Base-by-base conservation (phyloP, 2,329 filamentous ascomycete species). In the Pseudogymnoascus sp. region DNA sequence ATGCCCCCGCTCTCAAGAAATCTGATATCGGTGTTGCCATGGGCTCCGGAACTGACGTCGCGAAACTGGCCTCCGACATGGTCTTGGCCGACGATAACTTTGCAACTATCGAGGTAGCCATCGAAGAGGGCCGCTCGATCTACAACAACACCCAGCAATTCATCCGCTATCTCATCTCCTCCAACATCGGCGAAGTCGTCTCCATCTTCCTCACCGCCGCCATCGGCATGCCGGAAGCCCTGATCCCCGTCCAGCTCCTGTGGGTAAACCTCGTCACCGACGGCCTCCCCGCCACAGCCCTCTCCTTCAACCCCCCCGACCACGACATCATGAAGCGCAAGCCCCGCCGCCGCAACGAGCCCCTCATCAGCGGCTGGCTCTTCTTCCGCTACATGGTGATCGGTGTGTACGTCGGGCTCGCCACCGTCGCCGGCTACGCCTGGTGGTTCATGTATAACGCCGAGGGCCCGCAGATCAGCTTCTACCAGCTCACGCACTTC, bases 101-200 rank as follows among this genome's bases (percentile, higher is more conserved):
- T 74, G 94, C 94, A 64, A 99, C 94, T 3, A 99, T 99, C 67
- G 90, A 96, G 74, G 81, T 91, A 61, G 94, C 94, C 58, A 92
- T 99, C 65, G 94, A 99, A 74, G 94, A 99, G 77, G 94, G 94
- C 60, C 89, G 94, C 65, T 92, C 92, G 65, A 99, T 99, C 77
- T 99, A 97, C 83, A 97, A 94, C 86, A 99, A 99, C 81, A 99
- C 94, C 5, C 94, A 99, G 74, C 94, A 99, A 74, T 99, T 99
- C 76, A 99, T 99, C 76, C 90, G 95, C 58, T 99, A 99, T 74
- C 83, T 99, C 64, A 99, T 99, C 74, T 97, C 93, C 7, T 97
- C 93, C 65, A 99, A 99, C 79, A 99, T 99, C 67, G 95, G 94
- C 70, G 94, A 99, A 75, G 94, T 99, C 35, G 94, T 99, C 35